A percentile compares a stretch with the other conserved stretches of the same genome.
Conservation (phyloP, 495 filamentous ascomycete genomes). For the Podospora pseudopauciseta region DNA sequence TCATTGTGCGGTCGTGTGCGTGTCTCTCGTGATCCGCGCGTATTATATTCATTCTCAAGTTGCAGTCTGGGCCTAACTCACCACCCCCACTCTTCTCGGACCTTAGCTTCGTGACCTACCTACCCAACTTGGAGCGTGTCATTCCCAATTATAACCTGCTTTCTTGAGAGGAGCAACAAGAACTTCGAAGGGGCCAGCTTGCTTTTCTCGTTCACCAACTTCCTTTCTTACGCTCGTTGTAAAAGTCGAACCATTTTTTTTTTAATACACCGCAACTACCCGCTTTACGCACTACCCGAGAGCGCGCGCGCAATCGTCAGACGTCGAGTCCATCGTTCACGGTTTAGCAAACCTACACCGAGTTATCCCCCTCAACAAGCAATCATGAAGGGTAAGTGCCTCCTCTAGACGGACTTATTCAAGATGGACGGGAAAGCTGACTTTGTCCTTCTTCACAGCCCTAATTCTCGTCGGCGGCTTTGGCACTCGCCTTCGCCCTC, state of each 20-base stretch:
- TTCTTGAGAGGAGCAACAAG: constrained; percentile 4
- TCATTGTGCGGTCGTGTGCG: not conserved
- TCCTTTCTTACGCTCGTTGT: constrained; percentile 37
- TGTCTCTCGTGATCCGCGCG: constrained; percentile 14
- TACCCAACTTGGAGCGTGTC: not conserved
- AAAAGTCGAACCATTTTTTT: constrained; percentile 17
- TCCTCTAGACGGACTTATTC: not conserved
- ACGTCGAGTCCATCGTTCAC: constrained; percentile 7
- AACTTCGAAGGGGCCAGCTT: not conserved
- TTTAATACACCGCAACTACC: constrained; percentile 4
- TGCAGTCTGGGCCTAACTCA: not conserved
- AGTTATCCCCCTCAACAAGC: constrained; percentile 12
- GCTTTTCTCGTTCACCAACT: constrained; percentile 1
- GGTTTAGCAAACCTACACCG: not conserved
- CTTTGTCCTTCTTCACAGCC: constrained; percentile 52
- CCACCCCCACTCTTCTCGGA: not conserved
- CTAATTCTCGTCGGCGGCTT: constrained; percentile 99
- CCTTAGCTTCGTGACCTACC: not conserved
- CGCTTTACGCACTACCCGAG: not conserved
- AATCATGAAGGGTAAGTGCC: constrained; percentile 52
- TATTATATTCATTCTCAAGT: constrained; percentile 3
- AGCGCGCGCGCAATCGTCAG: constrained; percentile 11
- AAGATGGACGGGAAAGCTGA: constrained; percentile 27
- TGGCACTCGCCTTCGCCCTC: constrained; percentile 93
- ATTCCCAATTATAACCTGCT: not conserved